Conservation (phyloP, 164 flowering plant species). For the Taxillus chinensis region DNA sequence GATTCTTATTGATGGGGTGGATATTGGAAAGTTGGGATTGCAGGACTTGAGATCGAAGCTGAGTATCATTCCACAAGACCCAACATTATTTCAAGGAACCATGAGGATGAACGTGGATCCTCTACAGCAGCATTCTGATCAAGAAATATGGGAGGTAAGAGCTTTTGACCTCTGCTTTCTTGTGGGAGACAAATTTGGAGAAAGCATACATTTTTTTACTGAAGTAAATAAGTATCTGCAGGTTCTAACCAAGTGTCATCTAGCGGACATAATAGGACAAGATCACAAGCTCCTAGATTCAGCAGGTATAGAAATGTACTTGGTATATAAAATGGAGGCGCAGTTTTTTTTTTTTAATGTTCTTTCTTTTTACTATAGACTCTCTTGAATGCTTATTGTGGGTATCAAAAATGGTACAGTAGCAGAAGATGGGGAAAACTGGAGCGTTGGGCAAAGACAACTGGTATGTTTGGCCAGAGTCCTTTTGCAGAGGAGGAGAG, state of each 20-base stretch:
- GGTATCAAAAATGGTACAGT: conserved; percentile 28
- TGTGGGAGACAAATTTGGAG: background rate
- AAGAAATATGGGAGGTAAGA: conserved; percentile 69
- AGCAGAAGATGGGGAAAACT: conserved; percentile 79
- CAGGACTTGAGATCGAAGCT: conserved; percentile 63
- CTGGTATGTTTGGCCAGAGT: conserved; percentile 74
- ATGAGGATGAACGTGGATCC: conserved; percentile 79
- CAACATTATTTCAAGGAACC: conserved; percentile 70
- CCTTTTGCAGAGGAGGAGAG: conserved; percentile 51
- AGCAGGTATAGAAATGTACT: conserved; percentile 32
- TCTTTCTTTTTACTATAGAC: no score
- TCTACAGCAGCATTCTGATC: conserved; percentile 51
- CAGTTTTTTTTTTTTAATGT: background rate
- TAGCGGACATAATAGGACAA: conserved; percentile 41
- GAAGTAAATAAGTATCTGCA: conserved; percentile 13
- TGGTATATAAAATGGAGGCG: background rate
- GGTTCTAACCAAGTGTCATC: conserved; percentile 60
- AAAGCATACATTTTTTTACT: background rate
- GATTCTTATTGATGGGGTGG: conserved; percentile 61
- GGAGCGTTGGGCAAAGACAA: conserved; percentile 88
- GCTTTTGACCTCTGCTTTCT: background rate
- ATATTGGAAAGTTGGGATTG: conserved; percentile 54
- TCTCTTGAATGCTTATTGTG: background rate
- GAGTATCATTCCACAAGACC: conserved; percentile 82
- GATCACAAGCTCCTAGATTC: conserved; percentile 62